Conservation (phyloP, 345 rosid species). For the Ceriops zippeliana region DNA sequence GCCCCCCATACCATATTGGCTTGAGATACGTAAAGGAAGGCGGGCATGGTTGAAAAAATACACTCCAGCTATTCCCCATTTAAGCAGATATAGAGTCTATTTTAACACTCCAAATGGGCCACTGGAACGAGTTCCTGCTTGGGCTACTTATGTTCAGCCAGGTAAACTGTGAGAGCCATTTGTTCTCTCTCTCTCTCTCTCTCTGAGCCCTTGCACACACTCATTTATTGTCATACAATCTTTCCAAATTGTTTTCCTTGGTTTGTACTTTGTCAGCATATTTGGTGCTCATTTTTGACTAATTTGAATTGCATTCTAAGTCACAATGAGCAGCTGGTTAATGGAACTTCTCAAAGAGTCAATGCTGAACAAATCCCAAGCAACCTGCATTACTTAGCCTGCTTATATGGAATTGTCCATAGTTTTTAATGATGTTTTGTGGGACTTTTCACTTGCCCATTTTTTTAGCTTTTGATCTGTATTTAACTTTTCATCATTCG, state of each 20-base stretch:
- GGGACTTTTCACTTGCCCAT: background rate
- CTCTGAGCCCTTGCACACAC: background rate
- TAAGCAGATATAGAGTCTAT: conserved; percentile 88
- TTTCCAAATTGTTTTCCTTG: background rate
- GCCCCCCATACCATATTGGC: conserved; percentile 86
- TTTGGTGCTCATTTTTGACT: background rate
- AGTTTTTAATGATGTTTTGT: background rate
- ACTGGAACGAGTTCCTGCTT: conserved; percentile 86
- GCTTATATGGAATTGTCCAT: conserved; percentile 2
- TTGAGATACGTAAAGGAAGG: conserved; percentile 94
- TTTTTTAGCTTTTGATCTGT: background rate
- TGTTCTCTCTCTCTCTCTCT: background rate
- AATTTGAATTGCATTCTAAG: background rate
- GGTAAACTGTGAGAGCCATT: conserved; percentile 41
- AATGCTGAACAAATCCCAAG: background rate
- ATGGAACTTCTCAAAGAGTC: background rate
- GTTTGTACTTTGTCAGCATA: background rate
- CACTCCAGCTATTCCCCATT: conserved; percentile 78
- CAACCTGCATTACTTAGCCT: background rate
- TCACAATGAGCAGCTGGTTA: background rate
- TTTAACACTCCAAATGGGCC: conserved; percentile 89
- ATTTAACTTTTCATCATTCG: background rate
- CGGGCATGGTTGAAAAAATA: conserved; percentile 90
- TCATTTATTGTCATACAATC: background rate
- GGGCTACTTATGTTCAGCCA: conserved; percentile 95